Conservation (phyloP, 2,329 filamentous ascomycete species). For the Aspergillus sp. region DNA sequence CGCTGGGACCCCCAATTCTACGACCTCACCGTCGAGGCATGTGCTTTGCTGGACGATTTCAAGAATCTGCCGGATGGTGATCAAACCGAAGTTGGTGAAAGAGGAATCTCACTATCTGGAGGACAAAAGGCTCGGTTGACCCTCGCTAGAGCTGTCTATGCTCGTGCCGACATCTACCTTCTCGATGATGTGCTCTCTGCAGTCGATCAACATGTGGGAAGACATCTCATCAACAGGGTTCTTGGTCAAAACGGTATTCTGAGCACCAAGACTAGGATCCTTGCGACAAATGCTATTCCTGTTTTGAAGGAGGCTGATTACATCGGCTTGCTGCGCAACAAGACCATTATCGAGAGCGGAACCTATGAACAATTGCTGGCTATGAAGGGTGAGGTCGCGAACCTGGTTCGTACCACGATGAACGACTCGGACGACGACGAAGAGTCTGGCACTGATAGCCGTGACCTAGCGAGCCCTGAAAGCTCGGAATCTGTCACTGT, state of each 20-base stretch:
- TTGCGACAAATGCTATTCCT: constrained; percentile 93
- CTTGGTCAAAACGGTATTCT: constrained; percentile 83
- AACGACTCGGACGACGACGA: constrained; percentile 46
- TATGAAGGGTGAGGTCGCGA: constrained; percentile 87
- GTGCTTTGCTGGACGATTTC: constrained; percentile 88
- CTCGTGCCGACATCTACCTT: constrained; percentile 92
- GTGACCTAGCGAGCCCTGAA: constrained; percentile 69
- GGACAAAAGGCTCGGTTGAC: constrained; percentile 95
- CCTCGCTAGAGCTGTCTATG: constrained; percentile 90
- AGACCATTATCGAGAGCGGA: constrained; percentile 80
- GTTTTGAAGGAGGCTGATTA: constrained; percentile 87
- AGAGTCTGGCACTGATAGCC: constrained; percentile 52
- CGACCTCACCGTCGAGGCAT: constrained; percentile 86
- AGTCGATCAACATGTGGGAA: constrained; percentile 96
- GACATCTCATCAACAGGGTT: constrained; percentile 92
- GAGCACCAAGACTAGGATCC: constrained; percentile 80
- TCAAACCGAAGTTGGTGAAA: constrained; percentile 93
- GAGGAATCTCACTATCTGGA: constrained; percentile 92
- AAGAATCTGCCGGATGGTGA: constrained; percentile 90
- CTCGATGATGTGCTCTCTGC: constrained; percentile 93
- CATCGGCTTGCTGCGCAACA: constrained; percentile 81
- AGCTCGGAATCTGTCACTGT: constrained; percentile 60
- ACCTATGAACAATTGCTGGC: constrained; percentile 89
- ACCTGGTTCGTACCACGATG: constrained; percentile 75
- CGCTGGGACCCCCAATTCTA: constrained; percentile 93